Conservation (phyloP, 2,329 filamentous ascomycete species). For the Raffaelea ambrosiae region DNA sequence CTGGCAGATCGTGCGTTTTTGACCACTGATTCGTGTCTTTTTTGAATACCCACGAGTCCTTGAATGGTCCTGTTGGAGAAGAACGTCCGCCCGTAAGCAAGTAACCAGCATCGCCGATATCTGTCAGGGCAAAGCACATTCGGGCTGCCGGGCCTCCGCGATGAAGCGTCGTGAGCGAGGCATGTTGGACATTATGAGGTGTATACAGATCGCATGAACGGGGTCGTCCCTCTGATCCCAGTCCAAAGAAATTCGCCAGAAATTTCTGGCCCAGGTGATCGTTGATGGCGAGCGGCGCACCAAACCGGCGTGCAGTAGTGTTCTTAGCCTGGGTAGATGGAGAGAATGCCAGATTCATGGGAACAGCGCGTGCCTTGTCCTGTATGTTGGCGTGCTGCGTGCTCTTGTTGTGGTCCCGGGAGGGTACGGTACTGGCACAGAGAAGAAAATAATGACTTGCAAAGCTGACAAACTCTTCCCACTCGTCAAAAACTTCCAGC, state of each 20-base stretch:
- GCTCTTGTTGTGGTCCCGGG: no score
- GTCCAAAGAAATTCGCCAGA: constrained; percentile 36
- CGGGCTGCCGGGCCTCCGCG: constrained; percentile 32
- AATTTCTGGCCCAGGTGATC: constrained; percentile 31
- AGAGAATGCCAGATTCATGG: background rate
- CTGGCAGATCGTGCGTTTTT: constrained; percentile 54
- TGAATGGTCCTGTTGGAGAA: constrained; percentile 62
- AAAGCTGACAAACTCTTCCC: constrained; percentile 89
- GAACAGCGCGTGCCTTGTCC: no score
- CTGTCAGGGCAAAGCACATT: constrained; percentile 71
- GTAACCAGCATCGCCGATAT: constrained; percentile 46
- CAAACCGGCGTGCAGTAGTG: constrained; percentile 50
- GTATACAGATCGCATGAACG: constrained; percentile 43
- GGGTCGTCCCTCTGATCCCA: constrained; percentile 34
- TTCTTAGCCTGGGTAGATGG: constrained; percentile 16
- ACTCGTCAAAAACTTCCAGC: constrained; percentile 85
- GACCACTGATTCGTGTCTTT: constrained; percentile 50
- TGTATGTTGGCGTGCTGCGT: no score
- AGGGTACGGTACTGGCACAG: constrained; percentile 41
- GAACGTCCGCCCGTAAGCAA: constrained; percentile 69
- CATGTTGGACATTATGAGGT: constrained; percentile 5
- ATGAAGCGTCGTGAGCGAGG: constrained; percentile 11
- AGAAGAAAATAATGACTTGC: constrained; percentile 77
- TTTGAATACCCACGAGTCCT: constrained; percentile 68
- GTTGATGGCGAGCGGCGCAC: constrained; percentile 37